Percentiles rank a stretch among this genome's conserved stretches.
phyloP scores from a whole-genome alignment of 768 basidiomycete species.

The Nidularia sp. region DNA sequence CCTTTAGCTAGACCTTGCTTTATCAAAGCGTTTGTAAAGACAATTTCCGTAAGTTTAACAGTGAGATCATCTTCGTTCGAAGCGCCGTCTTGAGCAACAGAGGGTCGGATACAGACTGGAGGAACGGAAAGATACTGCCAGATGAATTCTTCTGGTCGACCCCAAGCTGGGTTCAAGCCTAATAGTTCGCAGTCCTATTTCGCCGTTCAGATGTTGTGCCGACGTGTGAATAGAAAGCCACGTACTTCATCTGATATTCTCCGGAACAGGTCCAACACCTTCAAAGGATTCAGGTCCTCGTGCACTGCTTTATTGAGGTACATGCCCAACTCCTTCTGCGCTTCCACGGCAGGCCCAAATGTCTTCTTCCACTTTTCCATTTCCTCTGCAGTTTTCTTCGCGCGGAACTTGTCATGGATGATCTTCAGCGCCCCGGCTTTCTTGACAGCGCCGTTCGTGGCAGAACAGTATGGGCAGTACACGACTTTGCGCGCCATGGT shows the following conservation, averaged over 20 bases:
- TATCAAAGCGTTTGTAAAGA: slow-evolving; percentile 90
- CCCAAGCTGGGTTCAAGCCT: slow-evolving; percentile 82
- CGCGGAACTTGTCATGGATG: slow-evolving; percentile 95
- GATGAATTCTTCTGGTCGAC: slow-evolving; percentile 93
- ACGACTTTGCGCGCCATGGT: slow-evolving; percentile 83
- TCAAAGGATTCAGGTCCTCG: slow-evolving; percentile 93
- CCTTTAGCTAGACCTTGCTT: slow-evolving; percentile 88
- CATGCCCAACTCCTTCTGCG: slow-evolving; percentile 80
- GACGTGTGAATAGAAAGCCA: neutral
- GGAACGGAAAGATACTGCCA: slow-evolving; percentile 99
- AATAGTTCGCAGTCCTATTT: slow-evolving; percentile 89
- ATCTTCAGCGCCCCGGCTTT: slow-evolving; percentile 94
- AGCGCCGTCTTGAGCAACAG: slow-evolving; percentile 95
- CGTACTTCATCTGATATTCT: slow-evolving; percentile 87
- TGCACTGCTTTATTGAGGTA: slow-evolving; percentile 85
- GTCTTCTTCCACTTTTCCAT: slow-evolving; percentile 84
- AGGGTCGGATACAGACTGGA: slow-evolving; percentile 95
- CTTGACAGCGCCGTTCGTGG: slow-evolving; percentile 94
- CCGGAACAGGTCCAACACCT: slow-evolving; percentile 88
- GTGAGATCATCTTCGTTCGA: slow-evolving; percentile 99
- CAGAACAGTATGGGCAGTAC: slow-evolving; percentile 90
- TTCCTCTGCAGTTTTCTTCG: slow-evolving; percentile 87
- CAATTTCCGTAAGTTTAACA: slow-evolving; percentile 95
- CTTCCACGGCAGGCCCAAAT: slow-evolving; percentile 77
- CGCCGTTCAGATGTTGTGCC: neutral